Base-by-base conservation (phyloP, 1,139 yeast species). In the Nakaseomyces bracarensis region DNA sequence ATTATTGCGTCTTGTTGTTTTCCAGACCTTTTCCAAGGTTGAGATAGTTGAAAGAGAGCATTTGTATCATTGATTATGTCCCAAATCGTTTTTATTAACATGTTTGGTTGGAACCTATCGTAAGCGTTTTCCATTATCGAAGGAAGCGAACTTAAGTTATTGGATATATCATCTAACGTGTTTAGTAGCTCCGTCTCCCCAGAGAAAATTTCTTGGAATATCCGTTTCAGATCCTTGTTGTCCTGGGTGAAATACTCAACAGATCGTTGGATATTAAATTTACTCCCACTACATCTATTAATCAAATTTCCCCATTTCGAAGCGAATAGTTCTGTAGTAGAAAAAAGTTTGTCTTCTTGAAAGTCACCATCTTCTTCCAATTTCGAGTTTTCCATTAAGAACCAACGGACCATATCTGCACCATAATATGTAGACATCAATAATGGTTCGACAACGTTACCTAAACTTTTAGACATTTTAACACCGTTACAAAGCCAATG, bases 381-480 rank as follows among this genome's bases (percentile, higher is more conserved):
- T 41, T 79, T 79, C 1, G 95, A 82, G 58, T 82, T 80, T 52
- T 81, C 86, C 61, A 81, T 72, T 46, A 91, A 65, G 58, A 81
- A 87, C 63, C 84, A 80, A 47, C 96, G 68, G 35, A 86, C 67
- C 0, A 86, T 67, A 60, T 89, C 97, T 15, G 73, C 65, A 0
- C 89, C 95, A 53, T 82, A 82, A 43, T 69, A 61, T 1, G 74
- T 68, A 16, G 76, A 67, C 20, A 82, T 70, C 14, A 68, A 73
- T 18, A 82, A 58, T 0, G 99, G 98, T 55, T 93, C 96, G 8
- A 91, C 95, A n/a, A 91, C 97, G 60, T 91, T 91, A 0, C 97
- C 96, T 45, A 81, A 65, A 44, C 95, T 82, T 55, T 91, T 91
- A 45, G 95, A 83, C 98, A 91, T 91, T 58, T 91, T 91, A 42